phyloP scores from a whole-genome alignment of 139 green algal species.

The Eudorina sp. region DNA sequence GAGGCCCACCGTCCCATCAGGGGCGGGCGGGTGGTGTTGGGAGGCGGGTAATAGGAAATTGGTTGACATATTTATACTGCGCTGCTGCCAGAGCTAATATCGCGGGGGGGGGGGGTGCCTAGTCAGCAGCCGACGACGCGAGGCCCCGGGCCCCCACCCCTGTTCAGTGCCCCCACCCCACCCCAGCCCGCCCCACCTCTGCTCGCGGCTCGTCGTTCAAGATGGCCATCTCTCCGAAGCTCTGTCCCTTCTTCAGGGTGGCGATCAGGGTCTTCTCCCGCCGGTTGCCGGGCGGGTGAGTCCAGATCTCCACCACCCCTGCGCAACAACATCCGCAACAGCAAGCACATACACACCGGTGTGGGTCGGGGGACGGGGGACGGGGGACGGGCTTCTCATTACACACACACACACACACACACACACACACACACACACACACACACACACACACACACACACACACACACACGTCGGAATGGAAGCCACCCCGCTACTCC shows the following conservation, averaged over 20 bases:
- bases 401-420: no score
- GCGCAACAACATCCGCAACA: not conserved
- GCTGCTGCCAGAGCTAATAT: no score
- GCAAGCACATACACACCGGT: not conserved
- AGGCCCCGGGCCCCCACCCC: no score
- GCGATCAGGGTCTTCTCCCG: slow-evolving; percentile 51
- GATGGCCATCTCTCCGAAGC: slow-evolving; percentile 66
- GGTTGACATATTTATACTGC: no score
- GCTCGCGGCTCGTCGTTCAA: slow-evolving; percentile 59
- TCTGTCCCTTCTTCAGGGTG: slow-evolving; percentile 59
- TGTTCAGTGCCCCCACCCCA: no score
- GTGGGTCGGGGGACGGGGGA: not conserved
- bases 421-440: no score
- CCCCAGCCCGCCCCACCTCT: slow-evolving; percentile 7
- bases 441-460: no score
- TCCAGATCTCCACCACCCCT: slow-evolving; percentile 65
- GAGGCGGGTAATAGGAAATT: no score
- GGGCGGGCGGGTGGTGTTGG: no score
- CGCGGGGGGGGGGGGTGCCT: no score
- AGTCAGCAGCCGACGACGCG: no score
- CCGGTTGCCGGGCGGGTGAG: slow-evolving; percentile 53
- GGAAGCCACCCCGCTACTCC: not conserved
- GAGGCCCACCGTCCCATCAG: no score
- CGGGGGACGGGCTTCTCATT: not conserved
- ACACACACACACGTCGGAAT: not conserved